Evolutionary conservation across 2,329 filamentous ascomycete genomes (phyloP), one percentile per base, ranked within the genome.

Genomic region (Coniochaeta ligniaria): DNA sequence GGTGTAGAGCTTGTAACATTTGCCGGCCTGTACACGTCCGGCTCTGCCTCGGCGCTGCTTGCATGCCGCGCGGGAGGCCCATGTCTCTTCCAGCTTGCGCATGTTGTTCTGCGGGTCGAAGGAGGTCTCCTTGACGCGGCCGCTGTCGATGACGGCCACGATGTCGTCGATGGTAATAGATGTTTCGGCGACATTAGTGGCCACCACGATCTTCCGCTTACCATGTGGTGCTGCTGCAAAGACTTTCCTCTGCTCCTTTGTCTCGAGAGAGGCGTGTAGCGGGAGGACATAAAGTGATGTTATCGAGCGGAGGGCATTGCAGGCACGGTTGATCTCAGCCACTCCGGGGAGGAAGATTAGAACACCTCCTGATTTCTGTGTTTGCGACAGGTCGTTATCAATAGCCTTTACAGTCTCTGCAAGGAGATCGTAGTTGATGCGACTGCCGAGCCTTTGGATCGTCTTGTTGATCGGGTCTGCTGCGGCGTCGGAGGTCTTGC

Each of bases 131-230:
- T 99, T 99, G 62, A 99, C 95, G 59, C 92, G 88, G 31, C 95
- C 95, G 12, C 90, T 95, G 72, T 99, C 95, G 64, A 99, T 94
- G 54, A 99, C 95, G 2, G 91, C 94, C 2, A 98, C 90, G 59
- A 99, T 91, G 70, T 99, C 95, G 70, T 97, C 93, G 62, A 99
- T 99, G 0, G 95, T 99, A 72, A 99, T 98, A 2, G 95, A 98
- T 0, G 95, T 99, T 73, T 99, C 95, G 1, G 95, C 95, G 2
- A 99, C 94, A 69, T 99, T 99, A 52, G 95, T 99, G 1, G 95
- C 91, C 7, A 94, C 91, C 36, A 99, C 90, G 14, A 99, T 85
- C 75, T 99, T 99, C 38, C 95, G 84, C 74, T 91, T 93, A 0
- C 92, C 92, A 2, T 77, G 73, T 0, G 94, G 93, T 5, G 95